Conservation (phyloP, 306 rosid genomes). For the Cucumis sativus region Cucumber_9930_V3 NC_026660.2:26432001-26432500, state of each 20-base stretch:
- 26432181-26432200: slow-evolving; percentile 32
- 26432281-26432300: background rate
- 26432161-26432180: slow-evolving; percentile 79
- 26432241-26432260: background rate
- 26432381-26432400: background rate
- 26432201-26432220: background rate
- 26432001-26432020: background rate
- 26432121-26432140: slow-evolving; percentile 78
- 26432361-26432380: background rate
- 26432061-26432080: slow-evolving; percentile 55
- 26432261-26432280: background rate
- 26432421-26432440: background rate
- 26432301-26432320: background rate
- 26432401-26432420: background rate
- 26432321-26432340: background rate
- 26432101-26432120: slow-evolving; percentile 77
- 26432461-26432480: background rate
- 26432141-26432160: slow-evolving; percentile 71
- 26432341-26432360: background rate
- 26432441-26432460: background rate
- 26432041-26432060: background rate
- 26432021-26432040: background rate
- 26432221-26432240: background rate
- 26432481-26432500: background rate
- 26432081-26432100: slow-evolving; percentile 73